These are phyloP conservation scores for Lotmaria passim DNA, from an alignment of 208 protist genomes.

Conservation along the genomic window DNA sequence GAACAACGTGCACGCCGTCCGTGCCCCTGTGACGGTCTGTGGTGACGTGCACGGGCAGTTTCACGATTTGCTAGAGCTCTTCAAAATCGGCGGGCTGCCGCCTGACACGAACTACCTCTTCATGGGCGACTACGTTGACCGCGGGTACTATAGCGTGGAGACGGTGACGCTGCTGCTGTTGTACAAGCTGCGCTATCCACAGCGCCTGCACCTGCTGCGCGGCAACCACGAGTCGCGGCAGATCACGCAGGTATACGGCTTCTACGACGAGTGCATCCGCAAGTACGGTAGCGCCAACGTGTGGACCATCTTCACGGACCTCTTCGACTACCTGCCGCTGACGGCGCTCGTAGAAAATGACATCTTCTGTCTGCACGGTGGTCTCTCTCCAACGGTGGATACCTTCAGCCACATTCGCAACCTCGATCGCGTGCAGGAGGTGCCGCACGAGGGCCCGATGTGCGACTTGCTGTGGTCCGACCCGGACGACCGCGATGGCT, in stretches of 20 bases:
- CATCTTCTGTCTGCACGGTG: conserved; percentile 98
- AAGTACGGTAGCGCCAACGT: conserved; percentile 97
- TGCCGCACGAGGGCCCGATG: conserved; percentile 99
- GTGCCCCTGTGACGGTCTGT: conserved; percentile 93
- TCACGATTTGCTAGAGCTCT: conserved; percentile 98
- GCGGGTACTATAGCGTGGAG: conserved; percentile 95
- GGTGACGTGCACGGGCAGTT: conserved; percentile 98
- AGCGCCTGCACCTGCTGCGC: conserved; percentile 96
- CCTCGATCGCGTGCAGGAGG: conserved; percentile 97
- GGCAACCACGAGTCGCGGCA: conserved; percentile 99
- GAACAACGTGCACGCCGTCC: conserved; percentile 91
- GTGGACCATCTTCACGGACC: conserved; percentile 97
- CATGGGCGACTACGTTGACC: conserved; percentile 97
- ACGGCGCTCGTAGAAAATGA: conserved; percentile 97
- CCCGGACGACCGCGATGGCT: conserved; percentile 96
- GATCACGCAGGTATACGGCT: conserved; percentile 99
- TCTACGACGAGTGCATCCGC: conserved; percentile 99
- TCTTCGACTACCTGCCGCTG: conserved; percentile 99
- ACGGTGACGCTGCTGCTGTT: conserved; percentile 93
- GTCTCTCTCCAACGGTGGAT: conserved; percentile 94
- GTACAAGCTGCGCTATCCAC: conserved; percentile 97
- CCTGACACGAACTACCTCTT: conserved; percentile 99
- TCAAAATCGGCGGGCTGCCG: conserved; percentile 95
- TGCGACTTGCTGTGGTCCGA: conserved; percentile 99
- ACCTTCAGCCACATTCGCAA: conserved; percentile 95